Evolutionary conservation across 2,329 filamentous ascomycete species (phyloP), one percentile per base, ranked within the genome.

Genomic region (Diaporthe caulivora): DNA sequence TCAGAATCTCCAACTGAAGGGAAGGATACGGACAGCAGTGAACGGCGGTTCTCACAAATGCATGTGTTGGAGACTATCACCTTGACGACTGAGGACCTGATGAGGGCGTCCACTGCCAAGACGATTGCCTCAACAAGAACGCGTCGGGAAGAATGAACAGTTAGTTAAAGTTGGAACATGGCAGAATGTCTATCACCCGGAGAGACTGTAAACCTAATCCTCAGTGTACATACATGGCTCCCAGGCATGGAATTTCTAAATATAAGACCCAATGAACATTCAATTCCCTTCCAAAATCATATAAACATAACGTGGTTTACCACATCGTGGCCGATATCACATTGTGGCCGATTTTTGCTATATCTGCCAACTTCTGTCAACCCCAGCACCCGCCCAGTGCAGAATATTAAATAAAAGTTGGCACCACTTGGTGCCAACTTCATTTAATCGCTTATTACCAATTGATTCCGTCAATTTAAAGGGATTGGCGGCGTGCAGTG

Each of bases 1-100:
- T 2, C 31, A 15, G 15, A 17, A 10, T 2, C 8, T 15, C 11
- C 7, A 18, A 4, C 40, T 53, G 47, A 13, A 7, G 15, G 2
- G 1, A n/a, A 29, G 31, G 4, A 13, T 2, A 17, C 5, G 9
- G 62, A 53, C 4, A 2, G 8, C 4, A 21, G 37, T 8, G 47
- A 67, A 17, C 3, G 1, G 0, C 49, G 31, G 13, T 2, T 10
- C 1, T 40, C 44, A 3, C 47, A 26, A 2, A 34, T 49, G 18
- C 42, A 49, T 31, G 42, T 64, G 1, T 21, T 49, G 11, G 24
- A 62, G 58, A 44, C 58, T 42, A 62, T 62, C 40, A 62, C 58
- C 47, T 31, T 62, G 9, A 44, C 40, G 11, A 24, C 40, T 24
- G 58, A 62, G 15, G 58, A 62, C 17, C 11, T 62, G 24, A 62